Conservation (phyloP, 768 basidiomycete genomes). For the Cubamyces sp. region DNA sequence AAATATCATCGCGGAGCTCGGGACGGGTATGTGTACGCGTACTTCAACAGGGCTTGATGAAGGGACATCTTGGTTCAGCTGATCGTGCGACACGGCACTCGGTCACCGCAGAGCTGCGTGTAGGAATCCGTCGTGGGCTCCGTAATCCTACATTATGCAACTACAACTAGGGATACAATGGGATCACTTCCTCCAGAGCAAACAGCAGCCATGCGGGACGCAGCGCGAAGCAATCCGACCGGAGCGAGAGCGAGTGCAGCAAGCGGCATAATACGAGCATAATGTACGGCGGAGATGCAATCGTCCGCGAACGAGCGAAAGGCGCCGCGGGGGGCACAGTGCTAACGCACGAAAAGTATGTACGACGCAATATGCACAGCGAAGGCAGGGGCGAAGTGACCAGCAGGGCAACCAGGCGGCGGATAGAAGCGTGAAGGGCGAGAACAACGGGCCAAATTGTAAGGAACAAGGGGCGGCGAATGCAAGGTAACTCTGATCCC, state of each 20-base stretch:
- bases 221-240: slow-evolving; percentile 4
- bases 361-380: slow-evolving; percentile 9
- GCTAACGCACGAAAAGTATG: background rate
- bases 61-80: background rate
- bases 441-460: no score
- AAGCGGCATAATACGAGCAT: background rate
- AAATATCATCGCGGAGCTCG: no score
- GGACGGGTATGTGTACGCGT: no score
- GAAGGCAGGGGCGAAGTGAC: slow-evolving; percentile 1
- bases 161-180: slow-evolving; percentile 27
- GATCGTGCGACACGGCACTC: no score
- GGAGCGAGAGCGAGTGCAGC: background rate
- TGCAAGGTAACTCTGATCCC: no score
- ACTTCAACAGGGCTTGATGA: no score
- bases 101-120: background rate
- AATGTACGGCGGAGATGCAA: slow-evolving; percentile 20
- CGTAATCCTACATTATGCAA: slow-evolving; percentile 20
- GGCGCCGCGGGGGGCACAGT: slow-evolving; percentile 16
- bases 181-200: slow-evolving; percentile 13
- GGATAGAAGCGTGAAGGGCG: background rate
- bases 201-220: slow-evolving; percentile 1
- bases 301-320: slow-evolving; percentile 23
- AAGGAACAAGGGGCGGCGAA: no score
- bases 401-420: background rate
- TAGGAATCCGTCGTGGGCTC: slow-evolving; percentile 10